phyloP scores from a whole-genome alignment of 441 rosid genomes.

The Euphorbia corollata region DNA sequence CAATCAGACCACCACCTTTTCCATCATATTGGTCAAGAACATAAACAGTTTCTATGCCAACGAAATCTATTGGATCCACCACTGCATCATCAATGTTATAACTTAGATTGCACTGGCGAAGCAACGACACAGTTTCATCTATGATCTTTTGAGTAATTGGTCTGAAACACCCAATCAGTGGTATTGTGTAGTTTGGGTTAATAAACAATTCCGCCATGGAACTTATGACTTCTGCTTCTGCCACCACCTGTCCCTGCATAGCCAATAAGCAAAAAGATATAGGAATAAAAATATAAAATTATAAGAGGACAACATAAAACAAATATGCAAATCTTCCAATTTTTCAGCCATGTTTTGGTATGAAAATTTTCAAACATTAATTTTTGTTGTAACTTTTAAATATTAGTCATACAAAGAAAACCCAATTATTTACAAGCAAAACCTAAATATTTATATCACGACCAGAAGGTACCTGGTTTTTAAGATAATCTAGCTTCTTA shows the following conservation, averaged over 20 bases:
- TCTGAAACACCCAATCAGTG: conserved; percentile 64
- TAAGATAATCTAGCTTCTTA: conserved; percentile 32
- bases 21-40: conserved; percentile 47
- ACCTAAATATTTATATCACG: neutral
- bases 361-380: neutral
- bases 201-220: conserved; percentile 53
- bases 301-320: neutral
- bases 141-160: conserved; percentile 48
- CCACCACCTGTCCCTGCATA: conserved; percentile 41
- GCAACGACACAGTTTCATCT: conserved; percentile 51
- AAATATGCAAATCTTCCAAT: neutral
- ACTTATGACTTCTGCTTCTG: conserved; percentile 54
- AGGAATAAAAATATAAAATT: neutral
- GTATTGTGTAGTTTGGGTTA: conserved; percentile 63
- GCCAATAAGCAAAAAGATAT: conserved; percentile 10
- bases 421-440: neutral
- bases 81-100: conserved; percentile 29
- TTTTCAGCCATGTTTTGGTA: conserved; percentile 6
- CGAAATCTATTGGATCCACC: conserved; percentile 24
- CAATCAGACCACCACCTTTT: conserved; percentile 56
- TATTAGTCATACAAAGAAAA: neutral
- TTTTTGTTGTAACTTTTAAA: neutral
- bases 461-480: conserved; percentile 33
- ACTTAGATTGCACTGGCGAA: conserved; percentile 46
- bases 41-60: conserved; percentile 41